Conservation (phyloP, 495 filamentous ascomycete species). For the Penicillium maclennaniae region DNA sequence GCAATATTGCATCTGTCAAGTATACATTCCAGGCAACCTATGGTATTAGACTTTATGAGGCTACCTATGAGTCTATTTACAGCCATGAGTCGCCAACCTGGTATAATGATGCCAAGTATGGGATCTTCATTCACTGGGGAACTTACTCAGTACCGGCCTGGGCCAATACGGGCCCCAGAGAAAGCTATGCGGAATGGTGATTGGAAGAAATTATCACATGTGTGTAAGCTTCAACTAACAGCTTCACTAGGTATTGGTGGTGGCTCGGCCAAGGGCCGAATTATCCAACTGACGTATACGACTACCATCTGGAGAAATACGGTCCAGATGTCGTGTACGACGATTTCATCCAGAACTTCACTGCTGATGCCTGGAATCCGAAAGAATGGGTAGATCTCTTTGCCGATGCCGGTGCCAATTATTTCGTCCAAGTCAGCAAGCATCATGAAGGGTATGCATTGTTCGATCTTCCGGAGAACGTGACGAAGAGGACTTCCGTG, state of each 20-base stretch:
- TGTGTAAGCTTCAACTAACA: not conserved
- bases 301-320: constrained; percentile 49
- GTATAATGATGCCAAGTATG: constrained; percentile 53
- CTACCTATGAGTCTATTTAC: constrained; percentile 37
- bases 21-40: constrained; percentile 35
- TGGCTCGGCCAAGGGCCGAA: constrained; percentile 29
- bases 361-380: constrained; percentile 43
- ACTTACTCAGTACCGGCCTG: constrained; percentile 52
- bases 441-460: constrained; percentile 53
- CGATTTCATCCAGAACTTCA: constrained; percentile 54
- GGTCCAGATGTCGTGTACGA: constrained; percentile 51
- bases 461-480: constrained; percentile 43
- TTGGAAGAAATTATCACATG: not conserved
- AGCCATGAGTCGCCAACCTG: constrained; percentile 49
- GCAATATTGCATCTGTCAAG: constrained; percentile 14
- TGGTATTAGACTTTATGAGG: constrained; percentile 27
- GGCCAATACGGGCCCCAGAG: constrained; percentile 47
- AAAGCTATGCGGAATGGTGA: constrained; percentile 54
- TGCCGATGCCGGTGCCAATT: constrained; percentile 50
- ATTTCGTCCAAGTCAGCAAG: constrained; percentile 53
- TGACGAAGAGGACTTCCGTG: constrained; percentile 44
- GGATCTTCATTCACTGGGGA: constrained; percentile 58
- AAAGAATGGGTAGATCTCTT: constrained; percentile 57
- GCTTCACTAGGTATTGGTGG: constrained; percentile 35
- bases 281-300: constrained; percentile 33